These are phyloP conservation scores for Xylariaceae sp. DNA, from an alignment of 2,329 filamentous ascomycete species.

Conservation along the genomic window DNA sequence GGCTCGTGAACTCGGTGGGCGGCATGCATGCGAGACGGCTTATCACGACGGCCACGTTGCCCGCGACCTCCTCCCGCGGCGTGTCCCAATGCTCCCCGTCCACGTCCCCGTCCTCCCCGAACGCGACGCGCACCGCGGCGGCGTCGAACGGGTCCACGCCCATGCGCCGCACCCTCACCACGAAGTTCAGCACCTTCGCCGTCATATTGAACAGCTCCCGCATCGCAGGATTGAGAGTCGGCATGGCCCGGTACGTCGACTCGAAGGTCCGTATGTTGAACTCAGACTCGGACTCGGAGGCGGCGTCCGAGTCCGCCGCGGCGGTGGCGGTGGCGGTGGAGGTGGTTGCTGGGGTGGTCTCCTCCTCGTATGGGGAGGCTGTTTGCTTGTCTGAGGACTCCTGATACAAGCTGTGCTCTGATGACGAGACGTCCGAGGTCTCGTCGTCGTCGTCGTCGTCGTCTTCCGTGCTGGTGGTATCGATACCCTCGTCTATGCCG, in stretches of 20 bases:
- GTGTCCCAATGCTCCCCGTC: neutral
- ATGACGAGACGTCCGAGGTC: too few species aligned
- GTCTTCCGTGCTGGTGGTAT: too few species aligned
- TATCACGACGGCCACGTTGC: neutral
- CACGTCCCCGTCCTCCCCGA: neutral
- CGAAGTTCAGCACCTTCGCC: slow-evolving; percentile 1
- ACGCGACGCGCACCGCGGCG: neutral
- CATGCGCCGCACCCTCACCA: neutral
- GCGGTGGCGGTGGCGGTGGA: too few species aligned
- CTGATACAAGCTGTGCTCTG: too few species aligned
- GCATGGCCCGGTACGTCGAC: neutral
- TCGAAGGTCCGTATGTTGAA: too few species aligned
- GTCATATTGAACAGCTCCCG: neutral
- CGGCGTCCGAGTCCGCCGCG: too few species aligned
- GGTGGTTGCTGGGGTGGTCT: too few species aligned
- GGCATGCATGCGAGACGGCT: neutral
- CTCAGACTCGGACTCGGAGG: too few species aligned
- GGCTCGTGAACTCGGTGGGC: neutral
- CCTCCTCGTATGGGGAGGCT: too few species aligned
- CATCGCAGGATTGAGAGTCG: neutral
- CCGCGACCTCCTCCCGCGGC: neutral
- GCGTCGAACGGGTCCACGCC: neutral
- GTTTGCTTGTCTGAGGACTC: too few species aligned
- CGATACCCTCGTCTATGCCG: too few species aligned
- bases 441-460: too few species aligned